These are phyloP conservation scores for Obba rivulosa DNA, from an alignment of 768 basidiomycete genomes.

Conservation along the genomic window DNA sequence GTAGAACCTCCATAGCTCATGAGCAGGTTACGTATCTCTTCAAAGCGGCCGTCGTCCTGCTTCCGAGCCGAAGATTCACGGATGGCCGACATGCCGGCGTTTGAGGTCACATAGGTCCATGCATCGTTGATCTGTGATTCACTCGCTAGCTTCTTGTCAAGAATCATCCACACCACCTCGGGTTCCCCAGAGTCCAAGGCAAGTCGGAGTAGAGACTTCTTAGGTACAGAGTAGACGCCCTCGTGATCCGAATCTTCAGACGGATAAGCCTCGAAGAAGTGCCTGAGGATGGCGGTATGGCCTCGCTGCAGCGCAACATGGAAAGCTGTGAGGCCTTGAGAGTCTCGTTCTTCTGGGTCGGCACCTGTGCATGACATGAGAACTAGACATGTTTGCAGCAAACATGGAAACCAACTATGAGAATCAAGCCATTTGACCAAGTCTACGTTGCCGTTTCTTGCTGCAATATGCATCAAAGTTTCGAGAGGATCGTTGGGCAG, in stretches of 20 bases:
- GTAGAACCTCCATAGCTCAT: constrained; percentile 44
- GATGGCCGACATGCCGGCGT: constrained; percentile 2
- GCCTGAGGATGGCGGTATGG: constrained; percentile 44
- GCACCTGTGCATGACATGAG: constrained; percentile 43
- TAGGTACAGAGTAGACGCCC: constrained; percentile 41
- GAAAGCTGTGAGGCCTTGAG: constrained; percentile 53
- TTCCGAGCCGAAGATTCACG: constrained; percentile 16
- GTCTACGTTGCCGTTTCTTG: constrained; percentile 46
- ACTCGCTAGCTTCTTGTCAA: constrained; percentile 51
- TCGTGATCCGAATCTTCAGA: constrained; percentile 47
- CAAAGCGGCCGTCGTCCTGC: constrained; percentile 29
- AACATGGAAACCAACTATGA: constrained; percentile 47
- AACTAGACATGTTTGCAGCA: constrained; percentile 2
- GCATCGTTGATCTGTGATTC: constrained; percentile 43
- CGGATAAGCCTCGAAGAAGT: constrained; percentile 59
- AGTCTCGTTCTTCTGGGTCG: constrained; percentile 66
- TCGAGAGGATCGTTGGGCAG: constrained; percentile 52
- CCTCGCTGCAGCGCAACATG: constrained; percentile 57
- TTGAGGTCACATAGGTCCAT: constrained; percentile 42
- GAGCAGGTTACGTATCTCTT: constrained; percentile 50
- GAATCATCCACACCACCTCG: constrained; percentile 57
- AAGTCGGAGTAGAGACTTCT: constrained; percentile 44
- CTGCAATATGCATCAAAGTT: constrained; percentile 67
- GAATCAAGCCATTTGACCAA: constrained; percentile 66
- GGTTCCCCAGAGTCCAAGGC: constrained; percentile 59